Evolutionary conservation across 2,329 filamentous ascomycete species (phyloP), one percentile per base, ranked within the genome.

Genomic region (Sordariomycetes sp.): DNA sequence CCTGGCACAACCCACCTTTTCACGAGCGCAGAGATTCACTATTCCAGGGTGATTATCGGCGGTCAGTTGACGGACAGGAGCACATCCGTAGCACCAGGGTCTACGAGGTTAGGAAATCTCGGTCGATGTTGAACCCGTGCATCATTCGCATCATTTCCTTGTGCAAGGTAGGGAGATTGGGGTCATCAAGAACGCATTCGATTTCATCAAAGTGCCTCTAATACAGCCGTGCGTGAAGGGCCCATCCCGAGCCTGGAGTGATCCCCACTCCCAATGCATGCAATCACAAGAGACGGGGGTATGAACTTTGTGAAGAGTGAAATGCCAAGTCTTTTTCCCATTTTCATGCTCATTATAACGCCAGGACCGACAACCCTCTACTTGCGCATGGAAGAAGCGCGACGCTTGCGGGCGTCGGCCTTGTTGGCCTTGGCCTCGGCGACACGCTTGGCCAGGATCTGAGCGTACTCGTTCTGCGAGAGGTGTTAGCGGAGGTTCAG

Each of bases 391-490:
- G 90, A 95, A 65, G 85, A 93, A 55, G 90, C 90, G 64, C 92
- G 80, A 65, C 92, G 82, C 87, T 96, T 96, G 75, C 87, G 86
- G 66, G 82, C 72, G 72, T 96, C 90, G 55, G 80, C 81, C 75
- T 92, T 90, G 70, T 82, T 81, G 62, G 83, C 74, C 79, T 95
- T 94, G 74, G 87, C 84, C 75, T 98, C 92, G 61, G 79, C 74
- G 58, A 96, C 86, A 72, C 92, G 92, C 84, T 92, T 93, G 73
- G 92, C 86, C 46, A 98, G 79, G 66, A 96, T 69, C 70, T 90
- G 80, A 54, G 88, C 82, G 70, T 98, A 98, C 72, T 98, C 92
- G 73, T 86, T 88, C 90, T 96, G 53, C 34, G 10, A 10, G 18
- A 20, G 33, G n/a, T 25, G 11, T 70, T 54, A 67, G 63, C 46